Conservation (phyloP, 257 asterid species). For the Solanum paucissectum region DNA sequence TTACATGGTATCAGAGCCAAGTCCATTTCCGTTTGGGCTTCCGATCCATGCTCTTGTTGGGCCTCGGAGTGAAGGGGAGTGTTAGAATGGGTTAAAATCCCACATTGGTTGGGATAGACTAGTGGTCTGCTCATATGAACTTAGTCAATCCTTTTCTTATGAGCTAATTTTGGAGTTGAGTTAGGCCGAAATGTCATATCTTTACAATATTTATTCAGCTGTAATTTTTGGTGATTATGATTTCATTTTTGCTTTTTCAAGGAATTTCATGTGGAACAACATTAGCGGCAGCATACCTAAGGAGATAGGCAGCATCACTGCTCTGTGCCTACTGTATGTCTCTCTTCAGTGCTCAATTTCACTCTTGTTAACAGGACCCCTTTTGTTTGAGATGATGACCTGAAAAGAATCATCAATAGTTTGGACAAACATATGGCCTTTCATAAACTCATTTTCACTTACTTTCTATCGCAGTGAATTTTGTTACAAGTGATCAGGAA, state of each 20-base stretch:
- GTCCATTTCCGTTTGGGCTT: no score
- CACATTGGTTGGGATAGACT: no score
- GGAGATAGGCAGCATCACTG: constrained; percentile 71
- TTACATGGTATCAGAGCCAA: no score
- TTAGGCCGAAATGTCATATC: no score
- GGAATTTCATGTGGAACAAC: constrained; percentile 94
- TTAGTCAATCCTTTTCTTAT: no score
- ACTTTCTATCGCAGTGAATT: neutral
- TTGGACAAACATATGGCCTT: neutral
- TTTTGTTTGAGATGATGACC: neutral
- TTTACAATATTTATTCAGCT: neutral
- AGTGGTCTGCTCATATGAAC: no score
- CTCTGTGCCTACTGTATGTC: constrained; percentile 64
- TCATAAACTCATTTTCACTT: neutral
- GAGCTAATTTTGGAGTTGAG: no score
- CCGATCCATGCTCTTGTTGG: no score
- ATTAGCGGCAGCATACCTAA: constrained; percentile 68
- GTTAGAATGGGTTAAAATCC: no score
- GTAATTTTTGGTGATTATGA: no score
- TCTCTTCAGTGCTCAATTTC: neutral
- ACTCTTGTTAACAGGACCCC: neutral
- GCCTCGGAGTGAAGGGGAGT: no score
- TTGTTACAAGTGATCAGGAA: neutral
- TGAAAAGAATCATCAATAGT: neutral
- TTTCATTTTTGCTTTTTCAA: constrained; percentile 1